Evolutionary conservation across 2,329 filamentous ascomycete species (phyloP), one percentile per base, ranked within the genome.

Genomic region (Pestalotiopsis sp.): DNA sequence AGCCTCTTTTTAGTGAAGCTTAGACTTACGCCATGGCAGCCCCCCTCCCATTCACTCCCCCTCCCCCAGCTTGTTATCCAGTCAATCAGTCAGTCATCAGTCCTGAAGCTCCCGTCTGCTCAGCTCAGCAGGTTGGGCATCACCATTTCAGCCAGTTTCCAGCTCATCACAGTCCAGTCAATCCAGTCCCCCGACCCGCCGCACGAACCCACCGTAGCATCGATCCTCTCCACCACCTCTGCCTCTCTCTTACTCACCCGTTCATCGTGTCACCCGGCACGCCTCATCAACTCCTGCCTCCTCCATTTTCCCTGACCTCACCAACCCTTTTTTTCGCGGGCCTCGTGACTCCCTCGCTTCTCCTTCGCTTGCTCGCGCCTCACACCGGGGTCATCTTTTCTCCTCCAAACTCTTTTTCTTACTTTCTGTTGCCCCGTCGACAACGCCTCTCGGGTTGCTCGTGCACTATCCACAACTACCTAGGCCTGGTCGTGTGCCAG

Each of bases 301-400:
- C 59, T 39, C 36, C 27, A 62, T 62, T 62, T 39, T 36, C 23
- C 17, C 12, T 59, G 20, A 27, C 25, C 17, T 62, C 4, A 14
- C 59, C n/a, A 36, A 62, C 27, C 59, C 11, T 36, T 41, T 39
- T n/a, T 62, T 13, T 52, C 25, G 20, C 25, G 56, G 59, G 31
- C 59, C 59, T 39, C 31, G 59, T 62, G 59, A 62, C 31, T 36
- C 59, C 59, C 31, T 62, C 31, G 31, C 59, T 62, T 36, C 36
- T 36, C 59, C 27, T 62, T 36, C 59, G 59, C 59, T 39, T 62
- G n/a, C 27, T 13, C 6, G 59, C 59, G 59, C 31, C 59, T 62
- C 31, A n/a, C 17, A 11, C 20, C 31, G 27, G 20, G 45, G 45
- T 52, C 20, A n/a, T n/a, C n/a, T n/a, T 52, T 52, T 52, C 17